Evolutionary conservation across 2,329 filamentous ascomycete genomes (phyloP).

Genomic region (Xylaria sp.): DNA sequence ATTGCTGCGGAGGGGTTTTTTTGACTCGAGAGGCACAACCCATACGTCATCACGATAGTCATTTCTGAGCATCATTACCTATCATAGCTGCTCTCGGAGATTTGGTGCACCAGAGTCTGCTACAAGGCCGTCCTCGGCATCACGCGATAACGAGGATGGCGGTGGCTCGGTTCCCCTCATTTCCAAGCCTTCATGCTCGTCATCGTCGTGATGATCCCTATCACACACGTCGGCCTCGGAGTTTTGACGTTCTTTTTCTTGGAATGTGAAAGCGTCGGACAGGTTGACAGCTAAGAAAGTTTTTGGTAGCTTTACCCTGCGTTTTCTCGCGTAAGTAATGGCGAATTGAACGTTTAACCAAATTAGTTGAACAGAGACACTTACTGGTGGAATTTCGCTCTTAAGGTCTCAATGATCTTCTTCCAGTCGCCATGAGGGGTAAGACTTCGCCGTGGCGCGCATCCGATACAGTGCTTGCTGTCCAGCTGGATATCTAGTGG

Average conservation of each 20-base stretch:
- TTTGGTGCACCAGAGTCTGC: constrained; percentile 26
- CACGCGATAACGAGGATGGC: constrained; percentile 33
- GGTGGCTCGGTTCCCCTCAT: constrained; percentile 42
- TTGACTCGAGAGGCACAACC: constrained; percentile 20
- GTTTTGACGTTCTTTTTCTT: constrained; percentile 64
- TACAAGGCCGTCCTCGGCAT: constrained; percentile 38
- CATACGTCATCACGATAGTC: constrained; percentile 35
- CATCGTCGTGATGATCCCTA: constrained; percentile 54
- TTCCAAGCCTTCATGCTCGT: constrained; percentile 42
- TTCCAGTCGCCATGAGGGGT: constrained; percentile 96
- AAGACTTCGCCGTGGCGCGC: constrained; percentile 87
- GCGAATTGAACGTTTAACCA: constrained; percentile 16
- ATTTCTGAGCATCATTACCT: constrained; percentile 34
- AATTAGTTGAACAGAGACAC: constrained; percentile 49
- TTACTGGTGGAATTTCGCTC: constrained; percentile 94
- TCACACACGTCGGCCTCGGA: constrained; percentile 61
- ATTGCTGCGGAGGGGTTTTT: constrained; percentile 15
- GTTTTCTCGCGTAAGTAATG: constrained; percentile 33
- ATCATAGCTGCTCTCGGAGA: constrained; percentile 23
- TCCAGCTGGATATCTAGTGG: constrained; percentile 96
- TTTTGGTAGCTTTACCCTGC: constrained; percentile 73
- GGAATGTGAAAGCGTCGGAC: constrained; percentile 70
- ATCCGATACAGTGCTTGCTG: constrained; percentile 95
- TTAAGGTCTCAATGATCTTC: constrained; percentile 92
- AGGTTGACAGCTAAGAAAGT: constrained; percentile 73